Evolutionary conservation across 2,329 filamentous ascomycete species (phyloP).

Genomic region (Lojkania enalia): DNA sequence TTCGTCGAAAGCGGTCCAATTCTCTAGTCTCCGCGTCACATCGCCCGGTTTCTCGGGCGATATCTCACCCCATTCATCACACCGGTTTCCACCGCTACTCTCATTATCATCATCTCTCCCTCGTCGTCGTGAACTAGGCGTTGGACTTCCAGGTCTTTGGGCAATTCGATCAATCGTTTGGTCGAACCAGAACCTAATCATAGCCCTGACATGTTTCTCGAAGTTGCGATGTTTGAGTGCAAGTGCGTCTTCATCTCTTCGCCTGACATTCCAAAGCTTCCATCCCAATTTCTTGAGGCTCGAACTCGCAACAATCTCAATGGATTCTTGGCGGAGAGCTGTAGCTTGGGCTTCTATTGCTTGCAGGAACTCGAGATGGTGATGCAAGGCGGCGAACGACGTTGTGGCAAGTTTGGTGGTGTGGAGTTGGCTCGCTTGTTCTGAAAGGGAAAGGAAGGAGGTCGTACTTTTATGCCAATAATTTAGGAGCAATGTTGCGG

Average conservation of each 20-base stretch:
- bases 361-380: slow-evolving; percentile 29
- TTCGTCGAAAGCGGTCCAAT: slow-evolving; percentile 46
- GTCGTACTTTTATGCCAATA: slow-evolving; percentile 49
- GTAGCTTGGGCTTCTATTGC: slow-evolving; percentile 49
- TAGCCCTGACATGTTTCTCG: slow-evolving; percentile 58
- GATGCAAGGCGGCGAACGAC: slow-evolving; percentile 33
- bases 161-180: slow-evolving; percentile 42
- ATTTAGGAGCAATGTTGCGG: slow-evolving; percentile 42
- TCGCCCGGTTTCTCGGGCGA: slow-evolving; percentile 23
- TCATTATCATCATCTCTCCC: slow-evolving; percentile 9
- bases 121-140: slow-evolving; percentile 20
- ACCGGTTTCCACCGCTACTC: background rate
- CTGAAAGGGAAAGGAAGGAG: slow-evolving; percentile 19
- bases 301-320: slow-evolving; percentile 51
- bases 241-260: slow-evolving; percentile 55
- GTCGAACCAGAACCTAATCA: slow-evolving; percentile 60
- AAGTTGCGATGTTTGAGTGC: slow-evolving; percentile 58
- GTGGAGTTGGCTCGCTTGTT: slow-evolving; percentile 30
- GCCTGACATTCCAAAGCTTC: slow-evolving; percentile 58
- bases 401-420: slow-evolving; percentile 32
- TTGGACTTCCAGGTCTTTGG: slow-evolving; percentile 26
- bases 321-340: slow-evolving; percentile 51
- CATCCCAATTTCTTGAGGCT: slow-evolving; percentile 61
- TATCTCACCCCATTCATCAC: slow-evolving; percentile 1
- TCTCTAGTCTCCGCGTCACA: slow-evolving; percentile 37